A percentile compares a stretch with the other conserved stretches of the same genome.
These are phyloP conservation scores for Mycosphaerella sp. DNA, from an alignment of 2,329 filamentous ascomycete species.

Conservation along the genomic window DNA sequence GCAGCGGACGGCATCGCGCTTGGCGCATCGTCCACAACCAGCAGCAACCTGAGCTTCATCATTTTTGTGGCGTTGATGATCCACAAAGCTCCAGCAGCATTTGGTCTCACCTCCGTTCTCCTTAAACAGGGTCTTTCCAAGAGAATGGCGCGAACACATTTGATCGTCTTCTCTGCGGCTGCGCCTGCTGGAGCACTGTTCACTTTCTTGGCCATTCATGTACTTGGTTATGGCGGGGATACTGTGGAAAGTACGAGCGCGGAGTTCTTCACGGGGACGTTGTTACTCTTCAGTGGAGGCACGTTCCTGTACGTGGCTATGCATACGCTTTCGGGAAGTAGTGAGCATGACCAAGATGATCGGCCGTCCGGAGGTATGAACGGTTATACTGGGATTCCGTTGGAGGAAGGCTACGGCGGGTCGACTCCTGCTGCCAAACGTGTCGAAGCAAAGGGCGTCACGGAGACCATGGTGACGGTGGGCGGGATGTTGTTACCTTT, in stretches of 20 bases:
- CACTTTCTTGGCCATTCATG: slow-evolving; percentile 73
- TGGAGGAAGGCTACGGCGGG: slow-evolving; percentile 22
- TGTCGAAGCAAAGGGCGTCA: slow-evolving; percentile 1
- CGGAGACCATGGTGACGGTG: slow-evolving; percentile 62
- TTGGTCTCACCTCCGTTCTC: slow-evolving; percentile 84
- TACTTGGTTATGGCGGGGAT: slow-evolving; percentile 59
- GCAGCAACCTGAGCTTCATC: slow-evolving; percentile 74
- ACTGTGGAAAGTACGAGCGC: slow-evolving; percentile 51
- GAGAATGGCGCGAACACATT: slow-evolving; percentile 72
- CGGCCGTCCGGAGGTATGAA: slow-evolving; percentile 38
- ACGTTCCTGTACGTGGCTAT: slow-evolving; percentile 98
- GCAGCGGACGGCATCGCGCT: slow-evolving; percentile 93
- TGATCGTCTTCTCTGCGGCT: slow-evolving; percentile 86
- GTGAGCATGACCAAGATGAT: slow-evolving; percentile 42
- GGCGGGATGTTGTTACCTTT: slow-evolving; percentile 73
- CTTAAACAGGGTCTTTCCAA: slow-evolving; percentile 89
- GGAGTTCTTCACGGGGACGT: slow-evolving; percentile 84
- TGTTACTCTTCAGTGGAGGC: slow-evolving; percentile 89
- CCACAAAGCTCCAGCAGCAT: slow-evolving; percentile 88
- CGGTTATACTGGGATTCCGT: slow-evolving; percentile 24
- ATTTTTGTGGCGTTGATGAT: slow-evolving; percentile 97
- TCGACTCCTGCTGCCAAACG: slow-evolving; percentile 1
- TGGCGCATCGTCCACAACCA: slow-evolving; percentile 68
- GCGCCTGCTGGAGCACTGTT: slow-evolving; percentile 77
- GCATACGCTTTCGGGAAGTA: slow-evolving; percentile 90